phyloP scores from a whole-genome alignment of 2,329 filamentous ascomycete genomes.

The Fusarium tjaetaba region DNA sequence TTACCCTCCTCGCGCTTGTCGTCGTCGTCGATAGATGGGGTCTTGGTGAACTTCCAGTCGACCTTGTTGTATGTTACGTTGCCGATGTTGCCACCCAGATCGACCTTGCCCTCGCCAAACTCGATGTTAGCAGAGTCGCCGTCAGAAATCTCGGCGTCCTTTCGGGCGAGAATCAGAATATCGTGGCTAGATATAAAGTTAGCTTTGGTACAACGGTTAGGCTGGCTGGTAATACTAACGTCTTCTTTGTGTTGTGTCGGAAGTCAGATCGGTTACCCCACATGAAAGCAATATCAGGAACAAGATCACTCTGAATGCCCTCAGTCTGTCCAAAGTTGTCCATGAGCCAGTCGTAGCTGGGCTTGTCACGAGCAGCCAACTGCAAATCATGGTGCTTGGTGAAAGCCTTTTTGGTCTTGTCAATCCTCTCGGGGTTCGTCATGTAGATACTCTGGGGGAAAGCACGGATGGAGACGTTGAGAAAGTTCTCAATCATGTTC shows the following conservation, averaged over 20 bases:
- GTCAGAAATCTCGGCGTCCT: constrained; percentile 38
- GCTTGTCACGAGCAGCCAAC: constrained; percentile 40
- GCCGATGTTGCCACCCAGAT: constrained; percentile 34
- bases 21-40: constrained; percentile 35
- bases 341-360: constrained; percentile 43
- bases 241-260: constrained; percentile 40
- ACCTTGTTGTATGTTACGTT: constrained; percentile 43
- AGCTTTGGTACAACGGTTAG: not conserved
- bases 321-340: constrained; percentile 31
- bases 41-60: constrained; percentile 44
- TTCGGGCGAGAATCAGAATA: constrained; percentile 41
- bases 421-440: constrained; percentile 36
- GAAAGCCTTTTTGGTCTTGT: constrained; percentile 33
- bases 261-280: constrained; percentile 44
- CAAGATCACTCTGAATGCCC: constrained; percentile 39
- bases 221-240: constrained; percentile 26
- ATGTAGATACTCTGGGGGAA: constrained; percentile 43
- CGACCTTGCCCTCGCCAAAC: constrained; percentile 39
- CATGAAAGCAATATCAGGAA: constrained; percentile 44
- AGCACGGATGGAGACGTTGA: constrained; percentile 37
- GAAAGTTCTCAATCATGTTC: constrained; percentile 43
- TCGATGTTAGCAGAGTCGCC: constrained; percentile 34
- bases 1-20: constrained; percentile 34
- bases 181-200: constrained; percentile 33
- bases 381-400: constrained; percentile 39